These are phyloP conservation scores for Ogataea allantospora DNA, from an alignment of 805 yeast species.

Conservation along the genomic window DNA sequence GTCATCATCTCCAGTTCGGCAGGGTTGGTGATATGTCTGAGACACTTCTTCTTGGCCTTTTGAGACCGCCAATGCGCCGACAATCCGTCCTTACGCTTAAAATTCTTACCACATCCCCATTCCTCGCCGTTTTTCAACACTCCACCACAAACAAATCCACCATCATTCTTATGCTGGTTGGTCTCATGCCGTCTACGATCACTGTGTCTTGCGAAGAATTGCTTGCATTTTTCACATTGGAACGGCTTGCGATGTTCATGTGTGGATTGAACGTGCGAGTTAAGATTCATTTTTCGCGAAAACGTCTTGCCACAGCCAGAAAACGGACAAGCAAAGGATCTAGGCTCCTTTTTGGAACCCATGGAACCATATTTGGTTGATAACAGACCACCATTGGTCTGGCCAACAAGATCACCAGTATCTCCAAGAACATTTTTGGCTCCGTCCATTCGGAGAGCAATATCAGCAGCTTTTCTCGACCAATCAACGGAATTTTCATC, in stretches of 20 bases:
- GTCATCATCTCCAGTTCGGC: slow-evolving; percentile 12
- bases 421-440: slow-evolving; percentile 2
- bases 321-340: slow-evolving; percentile 26
- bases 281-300: slow-evolving; percentile 34
- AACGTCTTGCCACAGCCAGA: slow-evolving; percentile 31
- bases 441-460: slow-evolving; percentile 19
- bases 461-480: slow-evolving; percentile 29
- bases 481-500: slow-evolving; percentile 19
- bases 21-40: slow-evolving; percentile 18
- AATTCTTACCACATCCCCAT: slow-evolving; percentile 38
- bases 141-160: slow-evolving; percentile 32
- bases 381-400: slow-evolving; percentile 10
- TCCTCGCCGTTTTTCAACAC: slow-evolving; percentile 26
- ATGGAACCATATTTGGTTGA: slow-evolving; percentile 4
- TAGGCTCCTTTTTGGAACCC: slow-evolving; percentile 13
- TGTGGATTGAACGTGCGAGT: slow-evolving; percentile 34
- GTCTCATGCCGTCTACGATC: slow-evolving; percentile 36
- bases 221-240: slow-evolving; percentile 29
- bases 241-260: slow-evolving; percentile 36
- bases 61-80: slow-evolving; percentile 38
- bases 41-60: slow-evolving; percentile 35
- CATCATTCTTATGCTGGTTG: slow-evolving; percentile 30
- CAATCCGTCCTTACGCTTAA: slow-evolving; percentile 36
- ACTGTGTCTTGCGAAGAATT: slow-evolving; percentile 34
- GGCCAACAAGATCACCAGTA: neutral